A percentile compares a stretch with the other conserved stretches of the same genome.
These are phyloP conservation scores for Gypsophila paniculata DNA, from an alignment of 179 eudicot species.

Conservation along the genomic window DNA sequence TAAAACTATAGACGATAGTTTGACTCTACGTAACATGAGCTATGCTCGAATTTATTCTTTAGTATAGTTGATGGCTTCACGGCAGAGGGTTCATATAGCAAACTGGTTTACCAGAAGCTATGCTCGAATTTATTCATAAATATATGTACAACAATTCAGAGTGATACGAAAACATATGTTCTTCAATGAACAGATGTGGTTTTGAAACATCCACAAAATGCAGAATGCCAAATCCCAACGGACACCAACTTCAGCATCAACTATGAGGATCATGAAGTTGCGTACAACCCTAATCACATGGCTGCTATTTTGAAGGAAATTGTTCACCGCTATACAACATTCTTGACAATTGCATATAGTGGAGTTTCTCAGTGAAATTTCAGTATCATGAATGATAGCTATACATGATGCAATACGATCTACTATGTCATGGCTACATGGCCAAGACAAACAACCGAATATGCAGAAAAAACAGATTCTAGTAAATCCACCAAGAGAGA, in stretches of 20 bases:
- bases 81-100: not conserved
- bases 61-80: not conserved
- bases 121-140: not conserved
- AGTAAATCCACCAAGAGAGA: constrained; percentile 31
- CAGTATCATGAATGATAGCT: not conserved
- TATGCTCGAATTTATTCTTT: too few species aligned
- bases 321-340: not conserved
- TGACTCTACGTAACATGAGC: not conserved
- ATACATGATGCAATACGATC: not conserved
- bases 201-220: not conserved
- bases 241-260: constrained; percentile 8
- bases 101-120: not conserved
- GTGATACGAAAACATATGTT: not conserved
- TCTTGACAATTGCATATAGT: not conserved
- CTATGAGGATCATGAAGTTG: not conserved
- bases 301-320: not conserved
- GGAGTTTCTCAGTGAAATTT: not conserved
- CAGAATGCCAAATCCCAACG: not conserved
- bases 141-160: not conserved
- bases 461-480: constrained; percentile 4
- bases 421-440: not conserved
- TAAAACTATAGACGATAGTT: not conserved
- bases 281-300: not conserved
- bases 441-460: constrained; percentile 3
- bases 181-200: not conserved